These are phyloP conservation scores for Cucurbita maxima DNA, from an alignment of 306 rosid species.

Conservation along the genomic window DNA sequence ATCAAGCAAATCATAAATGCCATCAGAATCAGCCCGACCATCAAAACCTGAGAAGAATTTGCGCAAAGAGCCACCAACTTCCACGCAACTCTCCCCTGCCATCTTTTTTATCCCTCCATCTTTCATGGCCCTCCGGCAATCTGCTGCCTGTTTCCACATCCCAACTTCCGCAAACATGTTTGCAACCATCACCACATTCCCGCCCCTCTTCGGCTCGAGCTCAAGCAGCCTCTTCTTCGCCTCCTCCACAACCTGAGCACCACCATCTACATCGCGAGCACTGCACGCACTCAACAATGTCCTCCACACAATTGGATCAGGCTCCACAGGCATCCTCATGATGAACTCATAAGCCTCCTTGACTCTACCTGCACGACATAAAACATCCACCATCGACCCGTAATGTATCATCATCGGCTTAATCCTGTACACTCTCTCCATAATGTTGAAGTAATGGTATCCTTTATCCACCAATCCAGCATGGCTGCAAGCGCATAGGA, in stretches of 20 bases:
- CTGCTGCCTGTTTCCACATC: slow-evolving; percentile 76
- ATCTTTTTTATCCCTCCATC: slow-evolving; percentile 55
- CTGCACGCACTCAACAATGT: slow-evolving; percentile 68
- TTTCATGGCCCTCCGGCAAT: slow-evolving; percentile 50
- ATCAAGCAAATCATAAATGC: slow-evolving; percentile 38
- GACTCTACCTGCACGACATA: slow-evolving; percentile 60
- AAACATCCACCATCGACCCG: slow-evolving; percentile 73
- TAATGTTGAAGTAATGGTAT: slow-evolving; percentile 38
- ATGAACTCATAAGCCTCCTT: slow-evolving; percentile 57
- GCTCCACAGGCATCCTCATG: slow-evolving; percentile 43
- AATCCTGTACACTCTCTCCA: slow-evolving; percentile 54
- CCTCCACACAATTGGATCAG: slow-evolving; percentile 67
- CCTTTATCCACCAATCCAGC: slow-evolving; percentile 61
- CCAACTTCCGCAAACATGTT: slow-evolving; percentile 74
- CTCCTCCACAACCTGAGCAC: slow-evolving; percentile 33
- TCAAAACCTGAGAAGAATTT: slow-evolving; percentile 59
- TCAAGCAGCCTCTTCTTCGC: slow-evolving; percentile 51
- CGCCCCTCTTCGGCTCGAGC: slow-evolving; percentile 71
- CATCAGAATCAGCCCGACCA: slow-evolving; percentile 15
- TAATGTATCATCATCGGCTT: slow-evolving; percentile 62
- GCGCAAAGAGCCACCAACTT: slow-evolving; percentile 44
- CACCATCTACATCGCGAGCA: slow-evolving; percentile 28
- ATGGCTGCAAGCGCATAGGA: slow-evolving; percentile 83
- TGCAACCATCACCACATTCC: slow-evolving; percentile 66
- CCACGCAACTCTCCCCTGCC: slow-evolving; percentile 76